phyloP scores from a whole-genome alignment of 192 early-diverging fungal genomes.

The Backusella tuberculispora region DNA sequence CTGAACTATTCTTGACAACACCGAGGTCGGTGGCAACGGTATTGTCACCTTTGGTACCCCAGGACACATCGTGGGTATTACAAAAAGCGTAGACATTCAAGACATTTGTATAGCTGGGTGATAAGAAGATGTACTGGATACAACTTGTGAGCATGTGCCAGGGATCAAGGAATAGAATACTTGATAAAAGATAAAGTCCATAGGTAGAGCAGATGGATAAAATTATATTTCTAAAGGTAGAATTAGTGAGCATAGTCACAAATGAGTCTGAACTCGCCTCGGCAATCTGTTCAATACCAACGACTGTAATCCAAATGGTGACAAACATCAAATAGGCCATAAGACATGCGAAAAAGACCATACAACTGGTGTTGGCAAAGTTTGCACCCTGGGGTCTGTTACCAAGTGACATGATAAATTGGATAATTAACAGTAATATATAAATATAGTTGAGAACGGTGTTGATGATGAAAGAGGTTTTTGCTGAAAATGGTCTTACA shows the following conservation, averaged over 20 bases:
- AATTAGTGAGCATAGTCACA: background rate
- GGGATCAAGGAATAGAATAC: constrained; percentile 70
- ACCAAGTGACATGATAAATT: constrained; percentile 89
- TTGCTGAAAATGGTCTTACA: constrained; percentile 38
- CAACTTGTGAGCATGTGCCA: constrained; percentile 81
- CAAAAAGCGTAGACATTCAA: constrained; percentile 68
- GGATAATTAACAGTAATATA: constrained; percentile 70
- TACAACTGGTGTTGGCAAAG: constrained; percentile 65
- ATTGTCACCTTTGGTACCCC: constrained; percentile 86
- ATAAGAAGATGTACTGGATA: constrained; percentile 71
- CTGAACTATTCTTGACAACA: constrained; percentile 60
- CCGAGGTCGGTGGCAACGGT: constrained; percentile 65
- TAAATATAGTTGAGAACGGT: constrained; percentile 52
- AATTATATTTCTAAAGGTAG: constrained; percentile 61
- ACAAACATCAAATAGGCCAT: constrained; percentile 88
- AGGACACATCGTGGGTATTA: constrained; percentile 58
- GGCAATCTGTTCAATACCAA: constrained; percentile 46
- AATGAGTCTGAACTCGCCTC: background rate
- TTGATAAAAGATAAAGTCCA: constrained; percentile 65
- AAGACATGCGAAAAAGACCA: constrained; percentile 83
- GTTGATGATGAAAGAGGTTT: constrained; percentile 41
- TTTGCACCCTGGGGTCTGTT: constrained; percentile 86
- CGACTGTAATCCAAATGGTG: constrained; percentile 65
- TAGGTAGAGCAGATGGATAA: constrained; percentile 71
- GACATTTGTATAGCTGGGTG: constrained; percentile 77